Evolutionary conservation across 371 early-diverging fungal species (phyloP), one percentile per base, ranked within the genome.

Genomic region (Choanephora cucurbitarum): DNA sequence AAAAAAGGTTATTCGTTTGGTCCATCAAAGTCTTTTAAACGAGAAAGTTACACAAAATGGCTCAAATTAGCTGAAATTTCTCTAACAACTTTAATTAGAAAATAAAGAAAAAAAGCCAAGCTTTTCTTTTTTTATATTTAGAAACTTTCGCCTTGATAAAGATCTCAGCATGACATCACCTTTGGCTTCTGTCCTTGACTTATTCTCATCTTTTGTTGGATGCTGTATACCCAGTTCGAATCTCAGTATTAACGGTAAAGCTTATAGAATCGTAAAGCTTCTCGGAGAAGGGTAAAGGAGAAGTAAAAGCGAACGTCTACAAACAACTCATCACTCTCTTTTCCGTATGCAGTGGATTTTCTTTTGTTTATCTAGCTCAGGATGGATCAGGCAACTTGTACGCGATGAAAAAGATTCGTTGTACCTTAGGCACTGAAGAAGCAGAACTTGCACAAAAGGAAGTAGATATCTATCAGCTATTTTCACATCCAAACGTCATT

Each of bases 241-340:
- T 50, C 67, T 87, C n/a, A 77, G 79, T 60, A 82, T 87, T 50
- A 83, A 84, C 66, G 75, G 83, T 43, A 75, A 81, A 34, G 77
- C 79, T 21, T 85, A 84, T 55, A 81, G 81, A 44, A 81, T 87
- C 53, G 73, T 83, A 43, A 86, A 81, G 55, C 58, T 86, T 22
- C 73, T 88, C 19, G 88, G 88, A 19, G 88, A 88, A 80, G 88
- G 88, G 88, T 88, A 77, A n/a, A n/a, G n/a, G n/a, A n/a, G n/a
- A n/a, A n/a, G n/a, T n/a, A n/a, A n/a, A n/a, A n/a, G n/a, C n/a
- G n/a, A n/a, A n/a, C n/a, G n/a, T n/a, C n/a, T n/a, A n/a, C n/a
- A n/a, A n/a, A n/a, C n/a, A n/a, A n/a, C n/a, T n/a, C n/a, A n/a
- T n/a, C 1, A 15, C 5, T 24, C 19, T 5, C 2, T 40, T 1